These are phyloP conservation scores for Xylaria sp. DNA, from an alignment of 495 filamentous ascomycete genomes.

Conservation along the genomic window DNA sequence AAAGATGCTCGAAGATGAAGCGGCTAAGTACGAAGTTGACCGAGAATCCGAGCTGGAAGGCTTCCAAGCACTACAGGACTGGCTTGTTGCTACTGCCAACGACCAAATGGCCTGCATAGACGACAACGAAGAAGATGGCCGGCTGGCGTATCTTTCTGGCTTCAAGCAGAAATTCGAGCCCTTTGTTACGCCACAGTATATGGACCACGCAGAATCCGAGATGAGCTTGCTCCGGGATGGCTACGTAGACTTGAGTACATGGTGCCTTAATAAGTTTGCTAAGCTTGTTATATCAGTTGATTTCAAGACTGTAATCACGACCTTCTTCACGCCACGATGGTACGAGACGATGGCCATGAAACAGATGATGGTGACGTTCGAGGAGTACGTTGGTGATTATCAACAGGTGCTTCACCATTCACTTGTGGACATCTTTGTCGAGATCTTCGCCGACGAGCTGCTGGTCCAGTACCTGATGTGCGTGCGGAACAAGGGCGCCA, in stretches of 20 bases:
- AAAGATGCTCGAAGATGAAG: conserved; percentile 86
- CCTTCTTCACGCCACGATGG: conserved; percentile 92
- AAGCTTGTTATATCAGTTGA: conserved; percentile 85
- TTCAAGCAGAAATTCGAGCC: conserved; percentile 81
- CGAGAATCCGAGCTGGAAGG: conserved; percentile 73
- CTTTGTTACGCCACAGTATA: conserved; percentile 81
- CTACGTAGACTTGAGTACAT: conserved; percentile 91
- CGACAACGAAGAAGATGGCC: conserved; percentile 75
- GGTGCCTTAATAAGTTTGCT: conserved; percentile 86
- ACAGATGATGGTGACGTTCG: conserved; percentile 88
- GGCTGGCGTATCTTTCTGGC: conserved; percentile 76
- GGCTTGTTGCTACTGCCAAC: conserved; percentile 95
- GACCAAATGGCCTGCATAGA: conserved; percentile 98
- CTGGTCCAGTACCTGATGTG: conserved; percentile 84
- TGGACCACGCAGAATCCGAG: conserved; percentile 72
- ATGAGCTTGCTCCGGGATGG: conserved; percentile 79
- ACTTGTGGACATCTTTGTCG: conserved; percentile 85
- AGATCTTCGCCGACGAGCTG: conserved; percentile 89
- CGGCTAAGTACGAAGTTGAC: conserved; percentile 67
- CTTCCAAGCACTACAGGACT: conserved; percentile 83
- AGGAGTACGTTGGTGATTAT: conserved; percentile 93
- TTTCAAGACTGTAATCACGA: conserved; percentile 77
- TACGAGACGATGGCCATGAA: conserved; percentile 82
- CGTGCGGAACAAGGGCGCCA: conserved; percentile 87
- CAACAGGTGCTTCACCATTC: conserved; percentile 78